Evolutionary conservation across 2,329 filamentous ascomycete genomes (phyloP).

Genomic region (Trichoderma brevicompactum): DNA sequence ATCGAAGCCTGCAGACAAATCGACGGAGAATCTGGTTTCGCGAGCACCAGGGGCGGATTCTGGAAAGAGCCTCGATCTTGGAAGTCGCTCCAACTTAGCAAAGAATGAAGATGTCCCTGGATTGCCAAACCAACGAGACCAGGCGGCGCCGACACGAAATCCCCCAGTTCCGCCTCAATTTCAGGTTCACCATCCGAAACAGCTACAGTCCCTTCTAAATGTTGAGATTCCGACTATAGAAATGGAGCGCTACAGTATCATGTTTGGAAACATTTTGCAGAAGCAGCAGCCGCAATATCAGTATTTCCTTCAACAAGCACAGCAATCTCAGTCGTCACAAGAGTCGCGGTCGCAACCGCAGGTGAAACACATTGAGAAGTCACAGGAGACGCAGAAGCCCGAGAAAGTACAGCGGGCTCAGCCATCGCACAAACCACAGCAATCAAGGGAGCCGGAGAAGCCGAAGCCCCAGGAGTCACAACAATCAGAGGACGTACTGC

Average conservation of each 20-base stretch:
- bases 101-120: neutral
- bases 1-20: conserved; percentile 25
- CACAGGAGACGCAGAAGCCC: conserved; percentile 19
- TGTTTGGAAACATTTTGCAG: conserved; percentile 80
- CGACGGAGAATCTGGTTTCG: neutral
- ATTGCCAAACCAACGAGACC: conserved; percentile 4
- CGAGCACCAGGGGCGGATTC: neutral
- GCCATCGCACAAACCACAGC: neutral
- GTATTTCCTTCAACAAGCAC: neutral
- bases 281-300: conserved; percentile 35
- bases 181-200: neutral
- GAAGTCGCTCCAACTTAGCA: neutral
- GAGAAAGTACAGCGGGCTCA: neutral
- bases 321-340: neutral
- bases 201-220: conserved; percentile 56
- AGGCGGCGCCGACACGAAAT: neutral
- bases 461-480: neutral
- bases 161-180: conserved; percentile 7
- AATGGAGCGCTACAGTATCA: conserved; percentile 90
- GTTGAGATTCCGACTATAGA: conserved; percentile 80
- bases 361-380: neutral
- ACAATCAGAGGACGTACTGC: neutral
- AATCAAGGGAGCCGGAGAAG: neutral
- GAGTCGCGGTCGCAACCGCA: neutral
- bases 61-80: conserved; percentile 1